Percentiles rank a stretch among this genome's conserved stretches.
phyloP scores from a whole-genome alignment of 2,329 filamentous ascomycete species.

The Neofusicoccum umdonicola region DNA sequence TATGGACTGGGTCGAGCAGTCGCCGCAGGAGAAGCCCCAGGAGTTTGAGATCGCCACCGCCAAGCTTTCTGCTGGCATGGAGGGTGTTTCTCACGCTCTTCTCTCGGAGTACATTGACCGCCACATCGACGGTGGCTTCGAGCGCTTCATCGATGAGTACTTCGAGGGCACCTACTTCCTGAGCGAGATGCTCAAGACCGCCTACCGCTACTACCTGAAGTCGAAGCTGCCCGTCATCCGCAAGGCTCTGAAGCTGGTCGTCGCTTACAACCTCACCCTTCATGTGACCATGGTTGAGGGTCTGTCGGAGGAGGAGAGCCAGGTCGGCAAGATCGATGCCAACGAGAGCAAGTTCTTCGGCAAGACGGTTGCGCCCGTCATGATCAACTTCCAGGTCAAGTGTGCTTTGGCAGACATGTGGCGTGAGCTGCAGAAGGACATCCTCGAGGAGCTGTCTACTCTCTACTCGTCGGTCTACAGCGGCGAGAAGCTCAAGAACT shows the following conservation, averaged over 20 bases:
- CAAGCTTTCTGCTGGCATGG: slow-evolving; percentile 82
- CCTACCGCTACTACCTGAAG: slow-evolving; percentile 87
- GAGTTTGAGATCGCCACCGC: slow-evolving; percentile 86
- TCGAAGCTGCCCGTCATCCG: slow-evolving; percentile 86
- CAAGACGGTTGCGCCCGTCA: slow-evolving; percentile 88
- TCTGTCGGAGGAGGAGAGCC: slow-evolving; percentile 72
- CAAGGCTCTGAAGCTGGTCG: slow-evolving; percentile 89
- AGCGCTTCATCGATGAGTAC: slow-evolving; percentile 91
- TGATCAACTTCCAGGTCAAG: slow-evolving; percentile 99
- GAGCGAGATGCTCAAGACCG: slow-evolving; percentile 93
- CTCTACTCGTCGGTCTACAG: slow-evolving; percentile 98
- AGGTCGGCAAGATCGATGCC: slow-evolving; percentile 82
- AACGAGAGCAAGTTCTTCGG: slow-evolving; percentile 83
- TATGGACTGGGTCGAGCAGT: slow-evolving; percentile 88
- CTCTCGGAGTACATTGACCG: slow-evolving; percentile 92
- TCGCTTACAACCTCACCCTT: slow-evolving; percentile 92
- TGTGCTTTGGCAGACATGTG: slow-evolving; percentile 96
- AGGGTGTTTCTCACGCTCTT: slow-evolving; percentile 77
- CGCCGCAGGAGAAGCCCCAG: slow-evolving; percentile 69
- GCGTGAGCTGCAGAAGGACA: slow-evolving; percentile 94
- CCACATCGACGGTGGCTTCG: slow-evolving; percentile 88
- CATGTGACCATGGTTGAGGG: slow-evolving; percentile 95
- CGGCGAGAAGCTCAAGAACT: slow-evolving; percentile 96
- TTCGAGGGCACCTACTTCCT: slow-evolving; percentile 95
- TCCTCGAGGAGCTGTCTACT: slow-evolving; percentile 85